Evolutionary conservation across 2,329 filamentous ascomycete species (phyloP).

Genomic region (Ceratocystis cacaofunesta): DNA sequence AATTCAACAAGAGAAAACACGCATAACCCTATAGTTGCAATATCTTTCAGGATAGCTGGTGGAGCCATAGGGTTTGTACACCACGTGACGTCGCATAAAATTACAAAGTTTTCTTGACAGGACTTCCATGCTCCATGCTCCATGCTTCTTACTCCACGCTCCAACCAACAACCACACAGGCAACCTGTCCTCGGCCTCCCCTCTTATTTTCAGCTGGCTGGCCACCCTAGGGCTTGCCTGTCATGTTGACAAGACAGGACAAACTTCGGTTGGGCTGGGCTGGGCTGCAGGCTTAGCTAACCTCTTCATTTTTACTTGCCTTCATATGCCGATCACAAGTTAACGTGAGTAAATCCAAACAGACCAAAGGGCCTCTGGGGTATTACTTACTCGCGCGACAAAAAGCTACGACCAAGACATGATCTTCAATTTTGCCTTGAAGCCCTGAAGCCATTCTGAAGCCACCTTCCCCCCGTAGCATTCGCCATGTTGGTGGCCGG

Average conservation of each 20-base stretch:
- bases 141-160: not conserved
- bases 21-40: no score
- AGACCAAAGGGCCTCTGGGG: not conserved
- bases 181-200: not conserved
- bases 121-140: no score
- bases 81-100: no score
- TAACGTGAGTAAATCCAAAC: not conserved
- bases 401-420: not conserved
- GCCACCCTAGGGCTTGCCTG: not conserved
- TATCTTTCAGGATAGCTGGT: no score
- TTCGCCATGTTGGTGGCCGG: no score
- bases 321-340: conserved; percentile 1
- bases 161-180: not conserved
- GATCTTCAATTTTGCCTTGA: not conserved
- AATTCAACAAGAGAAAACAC: no score
- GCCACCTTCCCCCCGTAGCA: not conserved
- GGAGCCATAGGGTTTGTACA: no score
- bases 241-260: conserved; percentile 1
- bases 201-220: conserved; percentile 3
- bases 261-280: not conserved
- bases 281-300: not conserved
- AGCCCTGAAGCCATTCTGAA: not conserved
- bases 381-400: not conserved
- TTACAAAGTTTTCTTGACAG: no score
- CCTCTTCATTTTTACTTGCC: not conserved